phyloP scores from a whole-genome alignment of 1,284 basidiomycete species.

The Trichosporon ovoides region DNA sequence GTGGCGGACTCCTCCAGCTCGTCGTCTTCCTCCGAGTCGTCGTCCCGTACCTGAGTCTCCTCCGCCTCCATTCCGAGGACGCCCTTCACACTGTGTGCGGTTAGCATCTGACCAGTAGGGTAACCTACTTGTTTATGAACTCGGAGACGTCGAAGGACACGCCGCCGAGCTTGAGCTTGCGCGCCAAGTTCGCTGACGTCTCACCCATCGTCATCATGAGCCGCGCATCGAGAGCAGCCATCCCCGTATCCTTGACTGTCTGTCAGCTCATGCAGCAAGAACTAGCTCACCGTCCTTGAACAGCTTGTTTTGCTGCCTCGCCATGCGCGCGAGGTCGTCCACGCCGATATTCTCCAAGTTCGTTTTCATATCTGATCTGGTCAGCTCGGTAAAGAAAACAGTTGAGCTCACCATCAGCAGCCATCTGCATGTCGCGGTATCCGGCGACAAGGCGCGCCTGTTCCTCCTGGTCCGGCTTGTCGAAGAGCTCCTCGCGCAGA shows the following conservation, averaged over 20 bases:
- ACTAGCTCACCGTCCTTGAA: conserved; percentile 28
- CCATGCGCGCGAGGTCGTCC: conserved; percentile 19
- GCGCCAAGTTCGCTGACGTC: conserved; percentile 32
- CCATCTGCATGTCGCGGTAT: conserved; percentile 29
- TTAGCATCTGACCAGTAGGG: background rate
- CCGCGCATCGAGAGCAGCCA: conserved; percentile 36
- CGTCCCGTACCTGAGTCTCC: conserved; percentile 29
- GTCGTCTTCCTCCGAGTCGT: conserved; percentile 32
- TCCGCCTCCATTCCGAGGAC: conserved; percentile 32
- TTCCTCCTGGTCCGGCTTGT: conserved; percentile 23
- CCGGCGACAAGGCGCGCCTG: conserved; percentile 21
- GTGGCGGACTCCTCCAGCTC: conserved; percentile 14
- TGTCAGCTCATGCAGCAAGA: background rate
- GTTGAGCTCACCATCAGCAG: conserved; percentile 30
- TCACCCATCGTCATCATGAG: conserved; percentile 32
- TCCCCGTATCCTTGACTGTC: conserved; percentile 33
- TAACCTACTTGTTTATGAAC: conserved; percentile 41
- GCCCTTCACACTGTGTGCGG: conserved; percentile 26
- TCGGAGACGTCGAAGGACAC: conserved; percentile 51
- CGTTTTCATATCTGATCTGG: conserved; percentile 27
- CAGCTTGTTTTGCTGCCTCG: conserved; percentile 21
- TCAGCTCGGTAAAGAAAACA: conserved; percentile 8
- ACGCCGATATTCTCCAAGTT: conserved; percentile 32
- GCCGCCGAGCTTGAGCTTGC: conserved; percentile 44
- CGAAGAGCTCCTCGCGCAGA: conserved; percentile 29